Evolutionary conservation across 768 basidiomycete genomes (phyloP), one percentile per base, ranked within the genome.

Genomic region (Naganishia vishniacii): DNA sequence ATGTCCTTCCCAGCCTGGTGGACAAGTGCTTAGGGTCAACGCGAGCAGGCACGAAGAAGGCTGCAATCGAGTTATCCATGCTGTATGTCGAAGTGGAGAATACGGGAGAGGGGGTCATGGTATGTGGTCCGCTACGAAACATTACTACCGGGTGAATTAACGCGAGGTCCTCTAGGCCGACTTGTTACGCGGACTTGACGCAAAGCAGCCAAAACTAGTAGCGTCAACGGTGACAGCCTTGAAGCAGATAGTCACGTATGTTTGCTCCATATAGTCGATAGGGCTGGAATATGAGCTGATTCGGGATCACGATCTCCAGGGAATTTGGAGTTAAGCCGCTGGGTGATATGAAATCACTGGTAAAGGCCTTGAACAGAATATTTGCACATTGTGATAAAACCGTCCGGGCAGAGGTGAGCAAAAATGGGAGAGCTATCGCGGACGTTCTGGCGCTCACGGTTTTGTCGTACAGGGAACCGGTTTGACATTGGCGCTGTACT

Each of bases 21-120:
- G 95, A 99, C 72, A 99, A 99, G 78, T 91, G 90, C 72, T 83
- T 95, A 61, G 92, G 94, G 26, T 91, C 93, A 20, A 80, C 91
- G 41, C 83, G 93, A 73, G 87, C 88, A 11, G 91, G 90, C 23
- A 97, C 94, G 18, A 95, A 86, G 80, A 84, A 82, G 66, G 88
- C 93, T 65, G 88, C 89, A 13, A 78, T 89, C 42, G 95, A 97
- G 71, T 82, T 95, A 15, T 82, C 84, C 59, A 78, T 92, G 70
- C 88, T 93, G 75, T 98, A 91, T 75, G 86, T 91, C 37, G 95
- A 97, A 75, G 87, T 91, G 31, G 93, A 93, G 78, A 97, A 95
- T 77, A 81, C 83, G 47, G 93, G 85, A 26, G 83, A 88, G 65
- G 89, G 88, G 16, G 87, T 91, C 65, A 84, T 93, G 81, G 94